Conservation (phyloP, 306 rosid species). For the barrel medic (Medicago truncatula) region MtrunA17r5.0-ANR NC_053044.1:27528001-27528500, state of each 20-base stretch:
- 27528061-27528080: constrained; percentile 98
- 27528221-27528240: constrained; percentile 53
- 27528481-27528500: constrained; percentile 61
- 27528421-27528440: constrained; percentile 80
- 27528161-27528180: constrained; percentile 60
- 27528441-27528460: constrained; percentile 84
- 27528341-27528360: constrained; percentile 56
- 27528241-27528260: constrained; percentile 62
- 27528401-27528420: constrained; percentile 68
- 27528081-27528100: constrained; percentile 96
- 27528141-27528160: constrained; percentile 73
- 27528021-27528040: constrained; percentile 75
- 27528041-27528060: constrained; percentile 94
- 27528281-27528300: constrained; percentile 60
- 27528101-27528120: constrained; percentile 96
- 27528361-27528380: constrained; percentile 64
- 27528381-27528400: constrained; percentile 65
- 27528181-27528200: constrained; percentile 66
- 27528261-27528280: constrained; percentile 59
- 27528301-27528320: constrained; percentile 60
- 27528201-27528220: constrained; percentile 60
- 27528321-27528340: constrained; percentile 58
- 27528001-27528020: constrained; percentile 95
- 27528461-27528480: constrained; percentile 83
- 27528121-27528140: constrained; percentile 67